phyloP scores from a whole-genome alignment of 1,139 yeast genomes.

The Yamadazyma spencermartinsiae region DNA sequence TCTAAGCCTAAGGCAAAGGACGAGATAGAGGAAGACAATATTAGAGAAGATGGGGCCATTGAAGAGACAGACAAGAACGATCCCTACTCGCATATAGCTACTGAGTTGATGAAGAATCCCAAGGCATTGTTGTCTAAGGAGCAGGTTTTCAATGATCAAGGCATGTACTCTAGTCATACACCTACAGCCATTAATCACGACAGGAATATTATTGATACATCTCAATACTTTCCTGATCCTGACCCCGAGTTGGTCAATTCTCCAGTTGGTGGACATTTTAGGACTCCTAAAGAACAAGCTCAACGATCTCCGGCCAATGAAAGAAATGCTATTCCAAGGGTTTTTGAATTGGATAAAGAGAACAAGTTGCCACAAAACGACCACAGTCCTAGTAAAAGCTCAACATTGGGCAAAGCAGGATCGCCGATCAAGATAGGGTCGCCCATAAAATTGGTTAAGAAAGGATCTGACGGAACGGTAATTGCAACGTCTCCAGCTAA shows the following conservation, averaged over 20 bases:
- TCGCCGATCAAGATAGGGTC: slow-evolving; percentile 43
- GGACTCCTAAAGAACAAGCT: slow-evolving; percentile 22
- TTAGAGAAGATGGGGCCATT: not conserved
- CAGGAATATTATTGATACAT: slow-evolving; percentile 12
- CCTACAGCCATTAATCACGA: slow-evolving; percentile 19
- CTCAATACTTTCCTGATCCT: slow-evolving; percentile 34
- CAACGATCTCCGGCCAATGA: slow-evolving; percentile 1
- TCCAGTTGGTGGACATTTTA: slow-evolving; percentile 21
- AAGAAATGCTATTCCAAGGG: not conserved
- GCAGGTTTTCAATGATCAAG: slow-evolving; percentile 40
- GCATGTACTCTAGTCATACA: slow-evolving; percentile 11
- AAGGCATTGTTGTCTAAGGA: slow-evolving; percentile 34
- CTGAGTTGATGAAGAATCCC: slow-evolving; percentile 37
- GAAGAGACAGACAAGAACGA: slow-evolving; percentile 6
- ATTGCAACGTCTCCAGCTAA: slow-evolving; percentile 8
- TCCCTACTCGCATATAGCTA: slow-evolving; percentile 33
- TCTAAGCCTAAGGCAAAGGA: slow-evolving; percentile 1
- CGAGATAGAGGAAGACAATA: not conserved
- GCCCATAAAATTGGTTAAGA: slow-evolving; percentile 36
- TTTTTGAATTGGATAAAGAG: slow-evolving; percentile 6
- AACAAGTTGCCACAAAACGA: slow-evolving; percentile 8
- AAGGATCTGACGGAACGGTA: slow-evolving; percentile 19
- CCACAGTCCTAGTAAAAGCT: not conserved
- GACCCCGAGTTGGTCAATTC: slow-evolving; percentile 33
- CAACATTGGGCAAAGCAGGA: slow-evolving; percentile 7